Percentiles rank a stretch among this genome's conserved stretches.
phyloP scores from a whole-genome alignment of 2,329 filamentous ascomycete genomes.

The Xylaria polymorpha region DNA sequence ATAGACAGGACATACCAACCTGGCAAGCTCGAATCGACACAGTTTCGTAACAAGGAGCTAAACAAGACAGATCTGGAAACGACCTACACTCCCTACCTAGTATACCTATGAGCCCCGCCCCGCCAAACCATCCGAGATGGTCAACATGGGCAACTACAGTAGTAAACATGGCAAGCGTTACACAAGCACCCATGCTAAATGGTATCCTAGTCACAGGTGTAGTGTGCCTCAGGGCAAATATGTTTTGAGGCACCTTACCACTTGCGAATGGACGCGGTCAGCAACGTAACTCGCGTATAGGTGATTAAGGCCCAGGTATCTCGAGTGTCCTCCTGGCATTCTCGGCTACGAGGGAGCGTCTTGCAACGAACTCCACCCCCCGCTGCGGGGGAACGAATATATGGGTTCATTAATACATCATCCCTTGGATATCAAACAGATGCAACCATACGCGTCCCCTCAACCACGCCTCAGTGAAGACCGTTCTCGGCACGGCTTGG shows the following conservation, averaged over 20 bases:
- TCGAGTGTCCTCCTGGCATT: background rate
- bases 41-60: background rate
- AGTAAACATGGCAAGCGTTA: background rate
- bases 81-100: background rate
- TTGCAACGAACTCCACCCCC: background rate
- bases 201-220: background rate
- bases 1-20: background rate
- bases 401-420: background rate
- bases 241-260: background rate
- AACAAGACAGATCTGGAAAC: background rate
- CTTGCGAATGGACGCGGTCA: background rate
- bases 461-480: background rate
- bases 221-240: background rate
- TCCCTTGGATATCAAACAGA: constrained; percentile 8
- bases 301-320: background rate
- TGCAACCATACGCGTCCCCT: background rate
- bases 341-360: background rate
- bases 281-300: background rate
- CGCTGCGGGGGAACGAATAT: background rate
- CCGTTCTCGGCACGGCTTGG: background rate
- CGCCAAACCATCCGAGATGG: background rate
- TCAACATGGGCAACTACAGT: background rate
- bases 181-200: background rate
- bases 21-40: background rate
- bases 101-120: background rate